Evolutionary conservation across 768 basidiomycete species (phyloP).

Genomic region (Brasilioporus rufonigricans): DNA sequence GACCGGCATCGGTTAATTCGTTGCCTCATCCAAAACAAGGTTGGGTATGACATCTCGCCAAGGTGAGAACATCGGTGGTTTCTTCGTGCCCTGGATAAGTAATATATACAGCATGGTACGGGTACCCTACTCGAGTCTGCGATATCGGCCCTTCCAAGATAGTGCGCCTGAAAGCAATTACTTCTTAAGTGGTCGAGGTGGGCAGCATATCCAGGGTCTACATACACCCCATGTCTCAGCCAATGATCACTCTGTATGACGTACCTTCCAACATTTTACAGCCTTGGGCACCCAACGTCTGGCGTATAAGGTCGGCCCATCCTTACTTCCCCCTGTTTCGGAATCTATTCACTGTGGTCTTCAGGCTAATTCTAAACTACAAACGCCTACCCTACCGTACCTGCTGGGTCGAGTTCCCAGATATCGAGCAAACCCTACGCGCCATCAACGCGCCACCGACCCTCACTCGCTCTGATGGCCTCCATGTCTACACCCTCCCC

Average conservation of each 20-base stretch:
- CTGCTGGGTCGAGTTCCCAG: conserved; percentile 66
- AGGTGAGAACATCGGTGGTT: conserved; percentile 16
- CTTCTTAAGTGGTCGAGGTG: conserved; percentile 12
- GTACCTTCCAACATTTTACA: conserved; percentile 57
- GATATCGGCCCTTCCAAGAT: neutral
- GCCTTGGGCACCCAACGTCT: conserved; percentile 76
- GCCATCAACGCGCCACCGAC: conserved; percentile 60
- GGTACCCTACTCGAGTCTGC: neutral
- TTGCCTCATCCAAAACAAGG: neutral
- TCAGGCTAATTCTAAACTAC: conserved; percentile 74
- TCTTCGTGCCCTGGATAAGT: conserved; percentile 4
- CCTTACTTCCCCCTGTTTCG: neutral
- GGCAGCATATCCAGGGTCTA: neutral
- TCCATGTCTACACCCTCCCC: conserved; percentile 65
- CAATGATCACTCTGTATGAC: conserved; percentile 65
- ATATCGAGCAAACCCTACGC: conserved; percentile 60
- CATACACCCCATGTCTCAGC: conserved; percentile 37
- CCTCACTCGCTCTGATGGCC: conserved; percentile 50
- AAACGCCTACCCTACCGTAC: conserved; percentile 71
- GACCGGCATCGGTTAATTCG: conserved; percentile 7
- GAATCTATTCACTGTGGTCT: neutral
- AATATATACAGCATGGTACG: conserved; percentile 12
- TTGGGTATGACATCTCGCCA: neutral
- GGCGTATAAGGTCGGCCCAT: conserved; percentile 58
- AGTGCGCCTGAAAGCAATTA: neutral